These are phyloP conservation scores for Emericellopsis atlantica DNA, from an alignment of 2,329 filamentous ascomycete genomes.

Conservation along the genomic window DNA sequence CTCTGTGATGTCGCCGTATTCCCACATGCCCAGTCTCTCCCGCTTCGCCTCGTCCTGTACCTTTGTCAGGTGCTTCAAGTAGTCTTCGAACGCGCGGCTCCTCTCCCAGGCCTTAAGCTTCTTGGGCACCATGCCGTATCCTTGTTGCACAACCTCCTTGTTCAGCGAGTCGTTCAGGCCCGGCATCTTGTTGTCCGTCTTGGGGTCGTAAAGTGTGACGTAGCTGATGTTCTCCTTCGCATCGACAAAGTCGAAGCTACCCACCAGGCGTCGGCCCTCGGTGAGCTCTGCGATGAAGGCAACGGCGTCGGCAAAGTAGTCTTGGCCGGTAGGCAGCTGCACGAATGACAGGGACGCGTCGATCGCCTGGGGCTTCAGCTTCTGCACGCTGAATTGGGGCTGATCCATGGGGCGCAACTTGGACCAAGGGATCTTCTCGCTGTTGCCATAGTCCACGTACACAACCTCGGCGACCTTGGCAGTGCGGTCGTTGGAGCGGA, in stretches of 20 bases:
- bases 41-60: slow-evolving; percentile 70
- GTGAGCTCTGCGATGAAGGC: slow-evolving; percentile 64
- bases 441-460: slow-evolving; percentile 96
- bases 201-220: slow-evolving; percentile 78
- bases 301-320: slow-evolving; percentile 76
- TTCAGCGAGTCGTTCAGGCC: slow-evolving; percentile 72
- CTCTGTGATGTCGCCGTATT: slow-evolving; percentile 94
- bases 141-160: slow-evolving; percentile 70
- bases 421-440: slow-evolving; percentile 76
- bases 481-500: slow-evolving; percentile 85
- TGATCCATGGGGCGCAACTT: slow-evolving; percentile 70
- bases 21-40: slow-evolving; percentile 81
- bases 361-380: slow-evolving; percentile 74
- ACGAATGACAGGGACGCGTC: slow-evolving; percentile 82
- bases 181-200: slow-evolving; percentile 38
- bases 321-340: slow-evolving; percentile 69
- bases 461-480: slow-evolving; percentile 81
- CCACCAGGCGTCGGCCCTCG: slow-evolving; percentile 67
- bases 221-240: slow-evolving; percentile 68
- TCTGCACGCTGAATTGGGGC: slow-evolving; percentile 65
- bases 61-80: slow-evolving; percentile 59
- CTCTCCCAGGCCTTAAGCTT: slow-evolving; percentile 91
- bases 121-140: slow-evolving; percentile 79
- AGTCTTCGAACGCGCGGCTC: slow-evolving; percentile 52
- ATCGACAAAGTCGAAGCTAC: slow-evolving; percentile 78